phyloP scores from a whole-genome alignment of 441 rosid genomes.

The Hura crepitans region DNA sequence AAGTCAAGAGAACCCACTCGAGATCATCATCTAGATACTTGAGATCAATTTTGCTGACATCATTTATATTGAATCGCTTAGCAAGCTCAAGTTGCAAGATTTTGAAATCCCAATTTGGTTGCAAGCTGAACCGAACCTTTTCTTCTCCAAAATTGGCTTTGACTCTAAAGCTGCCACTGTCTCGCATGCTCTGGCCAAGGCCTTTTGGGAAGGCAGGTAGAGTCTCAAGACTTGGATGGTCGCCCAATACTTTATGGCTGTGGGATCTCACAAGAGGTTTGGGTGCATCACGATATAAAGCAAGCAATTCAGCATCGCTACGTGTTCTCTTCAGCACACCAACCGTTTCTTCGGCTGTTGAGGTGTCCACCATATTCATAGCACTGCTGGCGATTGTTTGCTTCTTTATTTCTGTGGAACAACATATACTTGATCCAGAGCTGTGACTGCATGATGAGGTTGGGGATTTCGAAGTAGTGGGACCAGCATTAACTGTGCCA shows the following conservation, averaged over 20 bases:
- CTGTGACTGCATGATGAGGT: conserved; percentile 42
- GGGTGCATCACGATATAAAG: conserved; percentile 44
- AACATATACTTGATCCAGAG: conserved; percentile 34
- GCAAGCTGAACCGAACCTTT: conserved; percentile 40
- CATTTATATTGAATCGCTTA: conserved; percentile 52
- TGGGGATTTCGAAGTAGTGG: conserved; percentile 35
- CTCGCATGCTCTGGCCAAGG: not conserved
- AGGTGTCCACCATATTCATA: conserved; percentile 26
- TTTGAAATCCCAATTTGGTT: conserved; percentile 35
- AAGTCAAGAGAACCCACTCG: conserved; percentile 91
- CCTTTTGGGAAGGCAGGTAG: conserved; percentile 36
- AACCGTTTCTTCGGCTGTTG: conserved; percentile 33
- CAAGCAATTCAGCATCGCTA: conserved; percentile 51
- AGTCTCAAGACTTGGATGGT: conserved; percentile 37
- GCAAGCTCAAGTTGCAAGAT: conserved; percentile 37
- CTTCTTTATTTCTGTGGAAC: conserved; percentile 39
- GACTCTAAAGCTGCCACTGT: conserved; percentile 18
- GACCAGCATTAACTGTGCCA: conserved; percentile 30
- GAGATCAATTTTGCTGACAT: conserved; percentile 45
- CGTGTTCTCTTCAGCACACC: conserved; percentile 47
- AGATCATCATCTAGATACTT: conserved; percentile 83
- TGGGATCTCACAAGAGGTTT: conserved; percentile 51
- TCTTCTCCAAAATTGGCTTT: conserved; percentile 41
- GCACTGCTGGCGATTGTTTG: conserved; percentile 14
- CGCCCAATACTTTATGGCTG: conserved; percentile 53